Evolutionary conservation across 345 rosid genomes (phyloP).

Genomic region (Hypericum perforatum): DNA sequence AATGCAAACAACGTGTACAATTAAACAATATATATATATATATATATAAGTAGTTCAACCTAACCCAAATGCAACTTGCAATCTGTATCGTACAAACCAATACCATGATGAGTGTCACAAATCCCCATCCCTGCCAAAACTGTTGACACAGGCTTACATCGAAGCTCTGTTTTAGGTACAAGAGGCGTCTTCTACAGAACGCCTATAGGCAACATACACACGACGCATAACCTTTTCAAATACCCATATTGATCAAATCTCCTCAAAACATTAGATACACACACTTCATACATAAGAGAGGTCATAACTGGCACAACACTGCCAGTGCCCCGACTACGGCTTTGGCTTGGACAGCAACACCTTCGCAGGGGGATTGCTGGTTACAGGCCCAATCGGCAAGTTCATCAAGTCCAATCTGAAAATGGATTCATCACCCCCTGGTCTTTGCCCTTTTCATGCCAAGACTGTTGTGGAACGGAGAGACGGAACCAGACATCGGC

Average conservation of each 20-base stretch:
- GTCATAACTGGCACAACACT: constrained; percentile 28
- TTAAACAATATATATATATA: no score
- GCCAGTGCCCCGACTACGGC: constrained; percentile 42
- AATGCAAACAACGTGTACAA: no score
- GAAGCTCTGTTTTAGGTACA: constrained; percentile 4
- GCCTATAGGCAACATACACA: constrained; percentile 13
- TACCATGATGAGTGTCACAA: constrained; percentile 6
- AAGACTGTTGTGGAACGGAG: no score
- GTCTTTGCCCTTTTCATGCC: no score
- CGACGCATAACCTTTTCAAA: no score
- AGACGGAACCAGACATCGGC: no score
- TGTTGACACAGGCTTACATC: constrained; percentile 15
- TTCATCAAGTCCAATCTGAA: no score
- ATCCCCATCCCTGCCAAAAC: constrained; percentile 15
- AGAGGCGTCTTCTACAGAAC: constrained; percentile 13
- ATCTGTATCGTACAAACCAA: constrained; percentile 13
- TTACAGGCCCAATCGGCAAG: constrained; percentile 9
- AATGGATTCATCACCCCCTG: no score
- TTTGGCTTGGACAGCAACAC: constrained; percentile 23
- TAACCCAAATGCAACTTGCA: constrained; percentile 11
- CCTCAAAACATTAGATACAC: constrained; percentile 17
- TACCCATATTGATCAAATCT: constrained; percentile 6
- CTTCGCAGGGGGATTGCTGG: constrained; percentile 10
- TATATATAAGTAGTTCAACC: neutral
- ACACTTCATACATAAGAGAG: constrained; percentile 32